These are phyloP conservation scores for Penicillium sp. DNA, from an alignment of 2,329 filamentous ascomycete species.

Conservation along the genomic window DNA sequence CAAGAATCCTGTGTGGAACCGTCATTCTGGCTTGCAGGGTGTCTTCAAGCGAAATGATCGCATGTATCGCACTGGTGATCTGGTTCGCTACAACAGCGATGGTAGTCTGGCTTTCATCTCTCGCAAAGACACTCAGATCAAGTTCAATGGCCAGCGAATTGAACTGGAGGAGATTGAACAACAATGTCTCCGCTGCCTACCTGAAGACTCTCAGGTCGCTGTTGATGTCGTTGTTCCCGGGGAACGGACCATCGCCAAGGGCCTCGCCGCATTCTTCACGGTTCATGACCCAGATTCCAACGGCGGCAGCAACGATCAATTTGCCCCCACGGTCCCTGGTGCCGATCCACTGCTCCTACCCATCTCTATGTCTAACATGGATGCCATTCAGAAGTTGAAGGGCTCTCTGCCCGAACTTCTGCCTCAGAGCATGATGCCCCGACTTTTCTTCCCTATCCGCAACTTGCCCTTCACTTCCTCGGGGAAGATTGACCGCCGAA, in stretches of 20 bases:
- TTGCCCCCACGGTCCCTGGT: constrained; percentile 13
- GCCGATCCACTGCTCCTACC: constrained; percentile 26
- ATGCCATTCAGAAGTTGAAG: constrained; percentile 26
- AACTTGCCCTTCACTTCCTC: constrained; percentile 44
- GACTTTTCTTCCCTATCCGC: constrained; percentile 43
- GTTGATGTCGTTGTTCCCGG: constrained; percentile 43
- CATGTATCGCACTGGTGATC: constrained; percentile 40
- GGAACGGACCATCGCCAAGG: constrained; percentile 30
- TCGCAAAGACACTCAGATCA: constrained; percentile 36
- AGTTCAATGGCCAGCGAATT: constrained; percentile 46
- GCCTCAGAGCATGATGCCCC: constrained; percentile 46
- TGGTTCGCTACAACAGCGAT: constrained; percentile 37
- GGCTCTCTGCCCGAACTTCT: constrained; percentile 27
- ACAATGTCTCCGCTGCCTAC: constrained; percentile 38
- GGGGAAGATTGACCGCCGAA: constrained; percentile 43
- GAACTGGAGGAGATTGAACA: constrained; percentile 49
- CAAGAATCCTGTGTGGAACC: constrained; percentile 32
- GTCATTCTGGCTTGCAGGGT: constrained; percentile 15
- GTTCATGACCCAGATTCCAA: constrained; percentile 16
- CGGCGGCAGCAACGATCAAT: constrained; percentile 23
- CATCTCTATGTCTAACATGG: constrained; percentile 24
- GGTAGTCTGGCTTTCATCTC: constrained; percentile 35
- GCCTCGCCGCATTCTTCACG: constrained; percentile 37
- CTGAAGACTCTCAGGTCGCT: constrained; percentile 38
- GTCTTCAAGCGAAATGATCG: constrained; percentile 28